phyloP scores from a whole-genome alignment of 768 basidiomycete species.

The Suillus luteus region DNA sequence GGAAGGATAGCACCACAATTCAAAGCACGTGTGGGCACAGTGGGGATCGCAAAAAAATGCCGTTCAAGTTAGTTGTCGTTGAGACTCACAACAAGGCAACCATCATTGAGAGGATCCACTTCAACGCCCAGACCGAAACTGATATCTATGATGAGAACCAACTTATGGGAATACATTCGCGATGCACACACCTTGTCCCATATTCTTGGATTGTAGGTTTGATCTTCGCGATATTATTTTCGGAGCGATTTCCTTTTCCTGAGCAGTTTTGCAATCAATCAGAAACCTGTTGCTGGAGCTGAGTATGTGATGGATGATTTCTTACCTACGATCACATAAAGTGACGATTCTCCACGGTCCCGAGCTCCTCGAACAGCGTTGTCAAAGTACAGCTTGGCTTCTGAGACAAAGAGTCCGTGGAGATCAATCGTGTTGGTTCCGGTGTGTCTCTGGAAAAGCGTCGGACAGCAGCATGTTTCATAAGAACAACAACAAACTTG shows the following conservation, averaged over 20 bases:
- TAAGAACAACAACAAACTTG: constrained; percentile 1
- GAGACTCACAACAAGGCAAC: constrained; percentile 69
- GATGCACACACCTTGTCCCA: constrained; percentile 61
- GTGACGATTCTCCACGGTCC: constrained; percentile 47
- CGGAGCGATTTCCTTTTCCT: constrained; percentile 87
- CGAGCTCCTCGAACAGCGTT: constrained; percentile 63
- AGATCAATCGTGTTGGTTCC: constrained; percentile 73
- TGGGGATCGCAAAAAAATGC: not conserved
- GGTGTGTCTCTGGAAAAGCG: constrained; percentile 20
- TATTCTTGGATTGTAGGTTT: constrained; percentile 85
- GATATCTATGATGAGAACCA: not conserved
- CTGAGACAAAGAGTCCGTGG: constrained; percentile 86
- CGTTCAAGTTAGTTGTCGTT: not conserved
- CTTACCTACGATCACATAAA: constrained; percentile 81
- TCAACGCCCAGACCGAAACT: constrained; percentile 66
- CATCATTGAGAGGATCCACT: constrained; percentile 75
- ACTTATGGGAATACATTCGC: not conserved
- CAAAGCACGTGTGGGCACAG: not conserved
- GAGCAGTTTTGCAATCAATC: not conserved
- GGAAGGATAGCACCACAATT: not conserved
- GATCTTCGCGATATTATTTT: constrained; percentile 70
- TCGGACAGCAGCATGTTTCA: not conserved
- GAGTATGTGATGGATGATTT: constrained; percentile 7
- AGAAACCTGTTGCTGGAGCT: too few species aligned
- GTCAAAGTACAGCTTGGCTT: constrained; percentile 77